Percentiles rank a stretch among this genome's conserved stretches.
Evolutionary conservation across 257 asterid genomes (phyloP).

Genomic region (Ballota nigra): DNA sequence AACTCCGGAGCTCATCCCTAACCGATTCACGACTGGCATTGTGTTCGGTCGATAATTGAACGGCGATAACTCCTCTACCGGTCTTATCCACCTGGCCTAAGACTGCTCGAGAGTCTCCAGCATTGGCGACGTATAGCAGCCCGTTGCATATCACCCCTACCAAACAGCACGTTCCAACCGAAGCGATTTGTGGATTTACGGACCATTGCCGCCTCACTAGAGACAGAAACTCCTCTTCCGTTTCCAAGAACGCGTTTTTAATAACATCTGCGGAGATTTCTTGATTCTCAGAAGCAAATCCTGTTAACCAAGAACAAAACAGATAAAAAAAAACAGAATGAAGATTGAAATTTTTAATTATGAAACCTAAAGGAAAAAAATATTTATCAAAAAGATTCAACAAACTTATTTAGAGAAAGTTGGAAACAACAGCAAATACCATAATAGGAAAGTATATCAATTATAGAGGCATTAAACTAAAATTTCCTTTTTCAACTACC

Average conservation of each 20-base stretch:
- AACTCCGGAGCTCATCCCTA: constrained; percentile 65
- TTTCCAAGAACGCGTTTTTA: constrained; percentile 73
- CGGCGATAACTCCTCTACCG: constrained; percentile 54
- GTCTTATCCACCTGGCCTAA: constrained; percentile 62
- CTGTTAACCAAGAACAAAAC: constrained; percentile 52
- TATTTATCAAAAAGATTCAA: no score
- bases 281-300: constrained; percentile 57
- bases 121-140: constrained; percentile 74
- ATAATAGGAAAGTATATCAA: neutral
- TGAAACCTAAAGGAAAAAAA: neutral
- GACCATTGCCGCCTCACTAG: constrained; percentile 74
- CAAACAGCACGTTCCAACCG: constrained; percentile 95
- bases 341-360: neutral
- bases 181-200: constrained; percentile 71
- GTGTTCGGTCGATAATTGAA: constrained; percentile 82
- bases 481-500: neutral
- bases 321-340: neutral
- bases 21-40: constrained; percentile 70
- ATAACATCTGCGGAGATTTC: constrained; percentile 72
- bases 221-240: constrained; percentile 81
- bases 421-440: neutral
- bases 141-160: constrained; percentile 83
- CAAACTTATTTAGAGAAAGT: neutral
- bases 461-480: neutral
- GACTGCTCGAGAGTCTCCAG: constrained; percentile 90